These are phyloP conservation scores for Naegleria lovaniensis DNA, from an alignment of 208 protist species.

Conservation along the genomic window DNA sequence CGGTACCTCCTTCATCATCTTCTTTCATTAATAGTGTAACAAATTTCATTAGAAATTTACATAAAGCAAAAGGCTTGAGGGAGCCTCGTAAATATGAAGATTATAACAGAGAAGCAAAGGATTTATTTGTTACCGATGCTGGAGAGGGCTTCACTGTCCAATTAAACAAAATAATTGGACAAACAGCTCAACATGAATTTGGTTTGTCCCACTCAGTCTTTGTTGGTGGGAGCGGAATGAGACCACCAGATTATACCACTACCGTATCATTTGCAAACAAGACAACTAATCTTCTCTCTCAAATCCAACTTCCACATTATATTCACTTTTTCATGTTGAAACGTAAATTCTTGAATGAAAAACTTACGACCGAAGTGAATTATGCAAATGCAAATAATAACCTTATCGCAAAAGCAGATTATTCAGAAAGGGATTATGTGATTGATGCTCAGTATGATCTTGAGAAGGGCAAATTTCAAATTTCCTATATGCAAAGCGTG, in stretches of 20 bases:
- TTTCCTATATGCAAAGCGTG: neutral
- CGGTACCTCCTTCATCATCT: neutral
- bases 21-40: neutral
- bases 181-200: conserved; percentile 11
- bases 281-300: neutral
- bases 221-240: neutral
- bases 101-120: neutral
- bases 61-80: neutral
- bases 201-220: neutral
- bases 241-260: conserved; percentile 9
- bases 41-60: neutral
- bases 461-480: neutral
- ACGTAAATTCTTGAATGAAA: neutral
- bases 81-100: conserved; percentile 15
- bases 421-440: neutral
- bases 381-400: neutral
- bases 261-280: neutral
- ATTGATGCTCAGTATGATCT: conserved; percentile 5
- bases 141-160: neutral
- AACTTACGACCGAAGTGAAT: neutral
- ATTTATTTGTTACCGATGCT: neutral
- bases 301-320: neutral
- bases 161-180: neutral
- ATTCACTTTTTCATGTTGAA: neutral
- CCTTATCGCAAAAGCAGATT: neutral